These are phyloP conservation scores for Boletus rufocinnamomeus DNA, from an alignment of 768 basidiomycete species.

Conservation along the genomic window DNA sequence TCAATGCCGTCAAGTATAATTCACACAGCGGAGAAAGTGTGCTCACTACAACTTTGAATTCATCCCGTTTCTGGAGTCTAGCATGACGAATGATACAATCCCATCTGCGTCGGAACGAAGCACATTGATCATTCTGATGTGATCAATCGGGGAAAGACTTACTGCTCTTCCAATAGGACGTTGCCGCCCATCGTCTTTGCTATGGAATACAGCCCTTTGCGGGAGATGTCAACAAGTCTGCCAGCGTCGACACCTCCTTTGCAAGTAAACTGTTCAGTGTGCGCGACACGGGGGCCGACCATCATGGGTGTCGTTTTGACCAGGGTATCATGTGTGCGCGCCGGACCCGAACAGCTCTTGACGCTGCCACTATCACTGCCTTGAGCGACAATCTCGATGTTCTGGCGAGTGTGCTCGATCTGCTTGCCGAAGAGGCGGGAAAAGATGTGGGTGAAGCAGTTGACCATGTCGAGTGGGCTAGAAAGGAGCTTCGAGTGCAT, in stretches of 20 bases:
- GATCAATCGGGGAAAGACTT: constrained; percentile 22
- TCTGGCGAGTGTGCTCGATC: constrained; percentile 20
- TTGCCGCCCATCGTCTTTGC: constrained; percentile 40
- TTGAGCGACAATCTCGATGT: constrained; percentile 25
- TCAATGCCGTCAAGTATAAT: constrained; percentile 13
- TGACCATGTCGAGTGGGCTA: constrained; percentile 30
- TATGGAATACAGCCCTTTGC: constrained; percentile 34
- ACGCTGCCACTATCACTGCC: constrained; percentile 27
- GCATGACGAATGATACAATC: constrained; percentile 38
- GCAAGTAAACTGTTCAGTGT: constrained; percentile 38
- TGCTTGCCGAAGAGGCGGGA: constrained; percentile 25
- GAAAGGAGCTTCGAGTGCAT: constrained; percentile 29
- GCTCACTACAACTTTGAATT: constrained; percentile 39
- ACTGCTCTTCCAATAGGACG: constrained; percentile 40
- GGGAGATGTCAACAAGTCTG: constrained; percentile 37
- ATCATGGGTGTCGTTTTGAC: constrained; percentile 25
- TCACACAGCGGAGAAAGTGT: constrained; percentile 8
- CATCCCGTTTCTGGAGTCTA: constrained; percentile 29
- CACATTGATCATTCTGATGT: constrained; percentile 16
- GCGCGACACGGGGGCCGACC: constrained; percentile 37
- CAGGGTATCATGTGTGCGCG: constrained; percentile 30
- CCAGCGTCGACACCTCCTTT: constrained; percentile 39
- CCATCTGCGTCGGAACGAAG: constrained; percentile 33
- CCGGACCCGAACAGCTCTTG: constrained; percentile 38
- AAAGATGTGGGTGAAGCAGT: constrained; percentile 26